phyloP scores from a whole-genome alignment of 2,329 filamentous ascomycete species.

The Sporothrix variecibatus region DNA sequence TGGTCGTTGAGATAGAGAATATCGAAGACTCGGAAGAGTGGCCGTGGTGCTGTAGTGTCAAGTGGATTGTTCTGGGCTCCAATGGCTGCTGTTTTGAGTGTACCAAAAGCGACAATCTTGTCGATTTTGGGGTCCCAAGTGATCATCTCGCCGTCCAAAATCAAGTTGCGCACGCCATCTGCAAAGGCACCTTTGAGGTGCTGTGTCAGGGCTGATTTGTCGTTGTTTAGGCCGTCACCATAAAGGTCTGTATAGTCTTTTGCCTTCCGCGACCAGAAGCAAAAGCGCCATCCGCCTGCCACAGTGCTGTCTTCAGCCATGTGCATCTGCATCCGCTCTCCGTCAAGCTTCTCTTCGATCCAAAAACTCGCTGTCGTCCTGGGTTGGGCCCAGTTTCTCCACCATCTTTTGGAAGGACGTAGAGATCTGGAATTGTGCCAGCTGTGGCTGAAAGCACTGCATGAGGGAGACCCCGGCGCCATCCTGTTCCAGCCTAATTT shows the following conservation, averaged over 20 bases:
- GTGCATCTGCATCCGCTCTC: slow-evolving; percentile 95
- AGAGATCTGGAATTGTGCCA: slow-evolving; percentile 88
- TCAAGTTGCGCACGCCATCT: slow-evolving; percentile 76
- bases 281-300: slow-evolving; percentile 72
- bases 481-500: slow-evolving; percentile 71
- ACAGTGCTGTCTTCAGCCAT: slow-evolving; percentile 71
- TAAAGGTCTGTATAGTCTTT: slow-evolving; percentile 97
- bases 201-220: slow-evolving; percentile 75
- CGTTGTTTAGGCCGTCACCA: slow-evolving; percentile 72
- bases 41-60: slow-evolving; percentile 64
- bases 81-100: slow-evolving; percentile 86
- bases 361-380: slow-evolving; percentile 78
- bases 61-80: slow-evolving; percentile 75
- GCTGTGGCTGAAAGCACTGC: slow-evolving; percentile 94
- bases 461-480: slow-evolving; percentile 77
- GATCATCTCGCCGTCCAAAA: slow-evolving; percentile 97
- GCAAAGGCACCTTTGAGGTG: slow-evolving; percentile 78
- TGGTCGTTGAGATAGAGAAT: slow-evolving; percentile 85
- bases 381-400: slow-evolving; percentile 62
- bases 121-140: slow-evolving; percentile 90
- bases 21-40: slow-evolving; percentile 85
- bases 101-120: slow-evolving; percentile 86
- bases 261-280: slow-evolving; percentile 93
- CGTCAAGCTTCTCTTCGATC: slow-evolving; percentile 98
- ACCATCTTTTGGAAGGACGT: slow-evolving; percentile 78